Evolutionary conservation across 805 yeast genomes (phyloP).

Genomic region (Candida corydali): DNA sequence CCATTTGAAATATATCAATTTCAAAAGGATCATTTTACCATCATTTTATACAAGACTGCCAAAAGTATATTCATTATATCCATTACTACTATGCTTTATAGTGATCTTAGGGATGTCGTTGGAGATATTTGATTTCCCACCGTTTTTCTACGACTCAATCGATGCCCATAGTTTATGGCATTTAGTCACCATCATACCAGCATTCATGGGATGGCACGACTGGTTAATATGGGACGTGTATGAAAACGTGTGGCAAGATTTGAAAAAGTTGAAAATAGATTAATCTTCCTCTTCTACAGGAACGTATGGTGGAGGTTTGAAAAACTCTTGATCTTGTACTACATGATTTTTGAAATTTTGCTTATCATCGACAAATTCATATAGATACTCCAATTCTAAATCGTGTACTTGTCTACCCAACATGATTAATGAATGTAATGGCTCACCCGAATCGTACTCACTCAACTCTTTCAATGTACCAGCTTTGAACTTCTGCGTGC

Average conservation of each 20-base stretch:
- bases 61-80: constrained; percentile 37
- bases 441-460: constrained; percentile 88
- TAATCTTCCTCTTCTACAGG: constrained; percentile 34
- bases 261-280: constrained; percentile 6
- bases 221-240: constrained; percentile 42
- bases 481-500: constrained; percentile 75
- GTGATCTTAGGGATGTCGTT: constrained; percentile 78
- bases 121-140: constrained; percentile 88
- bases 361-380: constrained; percentile 67
- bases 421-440: constrained; percentile 86
- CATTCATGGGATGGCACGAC: constrained; percentile 39
- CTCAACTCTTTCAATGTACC: constrained; percentile 77
- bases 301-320: constrained; percentile 69
- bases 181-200: constrained; percentile 62
- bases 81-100: constrained; percentile 29
- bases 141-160: constrained; percentile 51
- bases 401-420: constrained; percentile 94
- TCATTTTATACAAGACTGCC: constrained; percentile 30
- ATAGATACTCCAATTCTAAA: constrained; percentile 79
- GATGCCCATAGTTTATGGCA: constrained; percentile 98
- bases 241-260: constrained; percentile 25
- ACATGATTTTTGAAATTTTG: constrained; percentile 47
- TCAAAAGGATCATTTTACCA: constrained; percentile 20
- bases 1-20: constrained; percentile 26
- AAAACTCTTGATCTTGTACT: constrained; percentile 58